Evolutionary conservation across 2,329 filamentous ascomycete genomes (phyloP).

Genomic region (Trichophyton mentagrophytes): DNA sequence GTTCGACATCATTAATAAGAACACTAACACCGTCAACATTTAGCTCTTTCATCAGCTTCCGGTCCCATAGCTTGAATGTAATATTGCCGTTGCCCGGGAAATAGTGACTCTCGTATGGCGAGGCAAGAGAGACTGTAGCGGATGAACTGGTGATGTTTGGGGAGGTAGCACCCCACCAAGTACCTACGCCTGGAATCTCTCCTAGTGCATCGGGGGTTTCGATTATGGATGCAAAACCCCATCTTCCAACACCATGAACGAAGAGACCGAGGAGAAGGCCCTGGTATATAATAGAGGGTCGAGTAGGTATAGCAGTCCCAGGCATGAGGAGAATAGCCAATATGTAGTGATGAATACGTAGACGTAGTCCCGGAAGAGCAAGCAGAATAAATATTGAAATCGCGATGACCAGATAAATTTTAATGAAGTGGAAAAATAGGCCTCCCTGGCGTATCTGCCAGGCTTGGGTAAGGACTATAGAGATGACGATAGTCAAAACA

Average conservation of each 20-base stretch:
- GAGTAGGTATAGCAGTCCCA: slow-evolving; percentile 77
- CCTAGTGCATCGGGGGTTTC: slow-evolving; percentile 63
- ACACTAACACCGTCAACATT: slow-evolving; percentile 46
- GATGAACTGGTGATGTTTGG: slow-evolving; percentile 42
- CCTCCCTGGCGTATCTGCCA: slow-evolving; percentile 80
- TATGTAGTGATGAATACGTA: slow-evolving; percentile 93
- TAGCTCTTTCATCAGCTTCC: slow-evolving; percentile 27
- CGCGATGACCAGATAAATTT: slow-evolving; percentile 60
- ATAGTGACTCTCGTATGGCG: slow-evolving; percentile 11
- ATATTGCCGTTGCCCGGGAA: slow-evolving; percentile 33
- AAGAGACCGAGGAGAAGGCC: slow-evolving; percentile 82
- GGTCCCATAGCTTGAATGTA: slow-evolving; percentile 33
- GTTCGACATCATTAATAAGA: slow-evolving; percentile 52
- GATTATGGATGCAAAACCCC: slow-evolving; percentile 83
- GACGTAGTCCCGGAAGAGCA: slow-evolving; percentile 58
- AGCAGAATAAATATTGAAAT: slow-evolving; percentile 57
- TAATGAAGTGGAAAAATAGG: slow-evolving; percentile 62
- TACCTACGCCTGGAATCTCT: slow-evolving; percentile 34
- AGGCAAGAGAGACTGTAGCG: slow-evolving; percentile 34
- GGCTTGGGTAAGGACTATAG: slow-evolving; percentile 60
- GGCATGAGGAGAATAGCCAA: slow-evolving; percentile 75
- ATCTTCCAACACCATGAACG: slow-evolving; percentile 83
- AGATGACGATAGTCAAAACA: slow-evolving; percentile 58
- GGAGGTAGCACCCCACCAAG: slow-evolving; percentile 32
- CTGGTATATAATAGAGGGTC: slow-evolving; percentile 74